Conservation (phyloP, 2,329 filamentous ascomycete genomes). For the Fusarium secorum region DNA sequence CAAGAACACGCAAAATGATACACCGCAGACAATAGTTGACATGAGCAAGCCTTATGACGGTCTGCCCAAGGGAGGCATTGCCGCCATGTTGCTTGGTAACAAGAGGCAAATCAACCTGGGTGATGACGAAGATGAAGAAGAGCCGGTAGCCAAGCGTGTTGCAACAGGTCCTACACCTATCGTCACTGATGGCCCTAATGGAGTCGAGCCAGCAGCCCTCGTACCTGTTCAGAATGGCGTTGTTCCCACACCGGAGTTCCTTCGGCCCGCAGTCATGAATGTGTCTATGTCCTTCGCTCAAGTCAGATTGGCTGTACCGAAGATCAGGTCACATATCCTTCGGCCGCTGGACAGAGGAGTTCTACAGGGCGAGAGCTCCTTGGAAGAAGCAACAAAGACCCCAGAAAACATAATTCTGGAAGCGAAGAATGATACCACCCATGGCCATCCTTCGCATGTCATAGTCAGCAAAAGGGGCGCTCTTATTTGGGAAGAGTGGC, state of each 20-base stretch:
- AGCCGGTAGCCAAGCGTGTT: constrained; percentile 59
- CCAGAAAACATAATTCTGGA: constrained; percentile 82
- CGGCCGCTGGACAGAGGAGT: constrained; percentile 77
- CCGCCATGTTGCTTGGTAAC: constrained; percentile 87
- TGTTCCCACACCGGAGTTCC: constrained; percentile 78
- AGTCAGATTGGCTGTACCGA: constrained; percentile 85
- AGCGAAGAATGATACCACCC: constrained; percentile 81
- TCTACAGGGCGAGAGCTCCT: constrained; percentile 59
- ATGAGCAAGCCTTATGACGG: constrained; percentile 94
- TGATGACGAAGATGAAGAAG: constrained; percentile 79
- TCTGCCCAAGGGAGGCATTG: constrained; percentile 86
- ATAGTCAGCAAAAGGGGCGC: constrained; percentile 82
- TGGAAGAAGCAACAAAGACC: constrained; percentile 68
- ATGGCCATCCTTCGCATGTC: constrained; percentile 83
- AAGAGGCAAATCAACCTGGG: constrained; percentile 82
- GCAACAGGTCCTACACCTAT: constrained; percentile 76
- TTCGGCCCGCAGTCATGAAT: constrained; percentile 87
- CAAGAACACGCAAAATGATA: constrained; percentile 70
- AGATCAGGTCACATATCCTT: constrained; percentile 82
- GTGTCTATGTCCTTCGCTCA: constrained; percentile 84
- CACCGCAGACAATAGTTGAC: constrained; percentile 84
- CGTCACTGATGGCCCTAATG: constrained; percentile 77
- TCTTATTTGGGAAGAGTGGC: constrained; percentile 90
- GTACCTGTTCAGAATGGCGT: constrained; percentile 66
- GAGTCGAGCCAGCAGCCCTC: constrained; percentile 77